Evolutionary conservation across 1,139 yeast species (phyloP).

Genomic region (Yamadazyma blattariae): DNA sequence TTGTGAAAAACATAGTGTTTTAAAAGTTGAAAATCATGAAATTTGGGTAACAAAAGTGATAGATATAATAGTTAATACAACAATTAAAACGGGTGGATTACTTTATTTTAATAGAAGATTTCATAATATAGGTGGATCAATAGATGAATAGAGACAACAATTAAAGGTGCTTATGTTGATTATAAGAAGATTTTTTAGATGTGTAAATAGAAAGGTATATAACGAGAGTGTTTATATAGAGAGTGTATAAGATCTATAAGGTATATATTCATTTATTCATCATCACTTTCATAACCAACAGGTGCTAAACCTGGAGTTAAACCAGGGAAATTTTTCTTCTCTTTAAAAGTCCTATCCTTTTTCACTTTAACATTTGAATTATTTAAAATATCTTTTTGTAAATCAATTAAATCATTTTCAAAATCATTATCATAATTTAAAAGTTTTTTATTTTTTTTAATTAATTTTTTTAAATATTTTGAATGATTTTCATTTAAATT

Average conservation of each 20-base stretch:
- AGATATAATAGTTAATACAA: constrained; percentile 36
- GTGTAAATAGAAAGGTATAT: too few relatives aligned
- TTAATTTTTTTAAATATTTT: constrained; percentile 46
- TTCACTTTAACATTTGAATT: constrained; percentile 16
- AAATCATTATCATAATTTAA: constrained; percentile 8
- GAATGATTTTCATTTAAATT: constrained; percentile 31
- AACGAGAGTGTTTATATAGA: not conserved
- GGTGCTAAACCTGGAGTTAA: constrained; percentile 93
- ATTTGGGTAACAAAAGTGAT: constrained; percentile 77
- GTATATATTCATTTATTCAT: constrained; percentile 10
- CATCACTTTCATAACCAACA: constrained; percentile 59
- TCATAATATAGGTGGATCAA: constrained; percentile 49
- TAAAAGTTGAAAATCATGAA: constrained; percentile 75
- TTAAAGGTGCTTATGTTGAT: too few relatives aligned
- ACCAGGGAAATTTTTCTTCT: constrained; percentile 53
- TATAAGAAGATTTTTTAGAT: too few relatives aligned
- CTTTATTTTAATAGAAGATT: constrained; percentile 64
- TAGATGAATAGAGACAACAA: constrained; percentile 6
- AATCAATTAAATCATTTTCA: constrained; percentile 7
- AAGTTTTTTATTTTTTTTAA: constrained; percentile 43
- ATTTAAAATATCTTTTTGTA: constrained; percentile 15
- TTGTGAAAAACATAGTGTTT: constrained; percentile 54
- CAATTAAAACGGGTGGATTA: constrained; percentile 50
- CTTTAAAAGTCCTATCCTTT: constrained; percentile 41
- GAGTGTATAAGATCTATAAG: not conserved